These are phyloP conservation scores for Pythium phragmitis DNA, from an alignment of 352 stramenopile species.

Conservation along the genomic window DNA sequence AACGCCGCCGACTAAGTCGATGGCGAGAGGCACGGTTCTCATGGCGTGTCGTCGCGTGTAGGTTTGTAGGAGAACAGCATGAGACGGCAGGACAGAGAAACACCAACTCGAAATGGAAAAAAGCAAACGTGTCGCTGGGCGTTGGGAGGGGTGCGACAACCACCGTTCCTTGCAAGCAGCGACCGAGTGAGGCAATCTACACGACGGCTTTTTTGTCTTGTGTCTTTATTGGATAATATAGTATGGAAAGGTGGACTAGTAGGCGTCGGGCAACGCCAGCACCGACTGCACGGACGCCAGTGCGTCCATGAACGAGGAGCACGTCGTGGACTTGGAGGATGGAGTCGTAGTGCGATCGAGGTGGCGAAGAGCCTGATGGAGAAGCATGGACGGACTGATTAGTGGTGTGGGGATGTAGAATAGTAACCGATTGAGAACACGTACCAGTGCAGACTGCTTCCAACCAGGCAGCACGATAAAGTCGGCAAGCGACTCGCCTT, in stretches of 20 bases:
- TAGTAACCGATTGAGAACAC: neutral
- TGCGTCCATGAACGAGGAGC: conserved; percentile 14
- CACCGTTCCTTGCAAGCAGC: neutral
- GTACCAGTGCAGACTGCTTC: conserved; percentile 33
- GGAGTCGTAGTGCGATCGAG: neutral
- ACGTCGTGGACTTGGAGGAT: neutral
- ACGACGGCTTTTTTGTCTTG: neutral
- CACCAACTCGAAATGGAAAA: too few species aligned
- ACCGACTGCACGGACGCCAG: conserved; percentile 31
- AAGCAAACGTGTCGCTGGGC: too few species aligned
- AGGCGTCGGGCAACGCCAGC: conserved; percentile 26
- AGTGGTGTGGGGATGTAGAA: neutral
- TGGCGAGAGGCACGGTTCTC: too few species aligned
- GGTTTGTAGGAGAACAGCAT: neutral
- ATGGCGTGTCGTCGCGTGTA: too few species aligned
- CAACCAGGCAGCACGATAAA: conserved; percentile 33
- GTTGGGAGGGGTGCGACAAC: neutral
- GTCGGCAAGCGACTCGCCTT: conserved; percentile 13
- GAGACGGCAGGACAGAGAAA: neutral
- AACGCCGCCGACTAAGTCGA: conserved; percentile 73
- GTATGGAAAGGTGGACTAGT: neutral
- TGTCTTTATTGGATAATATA: neutral
- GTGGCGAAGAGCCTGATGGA: conserved; percentile 3
- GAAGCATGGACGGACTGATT: neutral
- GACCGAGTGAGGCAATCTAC: conserved; percentile 10